Percentiles rank a stretch among this genome's conserved stretches.
phyloP scores from a whole-genome alignment of 2,329 filamentous ascomycete species.

The Talaromyces sp. region DNA sequence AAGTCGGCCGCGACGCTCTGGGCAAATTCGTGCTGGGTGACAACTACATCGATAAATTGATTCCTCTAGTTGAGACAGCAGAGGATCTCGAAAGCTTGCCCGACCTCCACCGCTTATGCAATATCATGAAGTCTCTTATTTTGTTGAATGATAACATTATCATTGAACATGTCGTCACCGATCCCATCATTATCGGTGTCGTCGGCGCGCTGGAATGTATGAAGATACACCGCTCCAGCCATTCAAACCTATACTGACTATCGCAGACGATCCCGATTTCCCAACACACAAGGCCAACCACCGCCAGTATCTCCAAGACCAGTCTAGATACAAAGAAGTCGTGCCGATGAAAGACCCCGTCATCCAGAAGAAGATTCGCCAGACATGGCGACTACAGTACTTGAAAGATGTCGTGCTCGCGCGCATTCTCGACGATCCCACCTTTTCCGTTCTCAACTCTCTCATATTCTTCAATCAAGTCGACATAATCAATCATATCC shows the following conservation, averaged over 20 bases:
- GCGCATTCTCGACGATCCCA: constrained; percentile 92
- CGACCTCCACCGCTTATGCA: constrained; percentile 88
- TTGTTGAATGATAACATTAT: constrained; percentile 91
- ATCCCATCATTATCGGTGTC: constrained; percentile 83
- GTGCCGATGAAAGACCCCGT: constrained; percentile 80
- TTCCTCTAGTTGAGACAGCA: constrained; percentile 79
- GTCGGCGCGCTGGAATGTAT: constrained; percentile 87
- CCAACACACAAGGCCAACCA: constrained; percentile 97
- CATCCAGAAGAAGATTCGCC: constrained; percentile 87
- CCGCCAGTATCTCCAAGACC: constrained; percentile 82
- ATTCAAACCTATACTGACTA: constrained; percentile 21
- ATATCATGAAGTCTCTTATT: constrained; percentile 96
- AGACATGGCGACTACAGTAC: constrained; percentile 93
- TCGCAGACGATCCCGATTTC: constrained; percentile 83
- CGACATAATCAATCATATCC: constrained; percentile 93
- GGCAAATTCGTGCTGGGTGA: constrained; percentile 81
- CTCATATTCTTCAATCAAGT: constrained; percentile 99
- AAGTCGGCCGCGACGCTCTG: constrained; percentile 75
- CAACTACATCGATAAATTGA: constrained; percentile 81
- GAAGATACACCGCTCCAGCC: constrained; percentile 17
- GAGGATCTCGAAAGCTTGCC: constrained; percentile 84
- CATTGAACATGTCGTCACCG: constrained; percentile 88
- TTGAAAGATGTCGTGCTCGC: constrained; percentile 97
- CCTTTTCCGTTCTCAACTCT: constrained; percentile 94
- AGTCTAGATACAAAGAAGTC: constrained; percentile 92